Base-by-base conservation (phyloP, 495 filamentous ascomycete genomes). In the Rhypophila decipiens region DNA sequence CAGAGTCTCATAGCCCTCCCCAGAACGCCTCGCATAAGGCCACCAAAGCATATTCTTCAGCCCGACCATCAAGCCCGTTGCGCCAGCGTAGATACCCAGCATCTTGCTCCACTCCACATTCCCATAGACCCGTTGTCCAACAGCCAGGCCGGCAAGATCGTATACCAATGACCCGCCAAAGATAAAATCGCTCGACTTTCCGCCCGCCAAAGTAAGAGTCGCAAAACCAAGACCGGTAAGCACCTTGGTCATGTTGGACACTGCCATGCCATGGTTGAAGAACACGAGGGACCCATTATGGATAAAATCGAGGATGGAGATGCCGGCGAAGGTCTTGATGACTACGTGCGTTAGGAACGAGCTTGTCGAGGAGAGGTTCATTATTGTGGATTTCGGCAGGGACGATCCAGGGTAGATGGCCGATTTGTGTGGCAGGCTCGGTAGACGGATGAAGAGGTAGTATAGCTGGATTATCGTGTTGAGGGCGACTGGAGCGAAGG, bases 171-270 rank as follows among this genome's bases (percentile, higher is more conserved):
- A 77, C 1, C 69, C 69, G 10, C 75, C 75, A 46, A 78, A 65
- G 19, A 76, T 75, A 71, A 73, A 77, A 48, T 78, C 73, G 50
- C 71, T 73, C n/a, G n/a, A n/a, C n/a, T n/a, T n/a, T n/a, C n/a
- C n/a, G n/a, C n/a, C n/a, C 21, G 46, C 40, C 11, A 57, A 61
- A 10, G 64, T 68, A 4, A 62, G 52, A 22, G 61, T 57, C 0
- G 67, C 74, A 31, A 78, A 72, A 0, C 68, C 69, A 2, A 73
- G 39, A 4, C 65, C 72, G 5, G 75, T 75, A 35, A 66, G 24
- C 1, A 68, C 64, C 55, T 74, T 74, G 42, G 75, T 69, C 8
- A 61, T 7, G 35, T 5, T 31, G n/a, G 53, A 63, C 8, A 51
- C 64, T 2, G 73, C 63, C 11, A 59, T 51, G 20, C 66, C 51